Conservation (phyloP, 2,329 filamentous ascomycete genomes). For the Grosmannia huntii region DNA sequence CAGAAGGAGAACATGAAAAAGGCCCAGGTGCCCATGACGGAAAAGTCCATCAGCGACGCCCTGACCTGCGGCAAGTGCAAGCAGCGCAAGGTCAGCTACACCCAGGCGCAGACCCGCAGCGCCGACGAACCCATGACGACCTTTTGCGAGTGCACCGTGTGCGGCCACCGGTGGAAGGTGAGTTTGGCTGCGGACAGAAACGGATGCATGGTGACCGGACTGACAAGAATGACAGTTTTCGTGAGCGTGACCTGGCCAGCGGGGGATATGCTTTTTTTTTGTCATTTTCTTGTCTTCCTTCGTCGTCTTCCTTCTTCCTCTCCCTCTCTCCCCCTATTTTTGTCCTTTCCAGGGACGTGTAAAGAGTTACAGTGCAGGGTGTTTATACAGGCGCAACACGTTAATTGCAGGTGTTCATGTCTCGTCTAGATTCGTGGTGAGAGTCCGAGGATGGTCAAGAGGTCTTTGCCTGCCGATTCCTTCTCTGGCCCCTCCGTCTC, state of each 20-base stretch:
- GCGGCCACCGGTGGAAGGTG: slow-evolving; percentile 62
- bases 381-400: too few species aligned
- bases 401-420: neutral
- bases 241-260: neutral
- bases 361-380: neutral
- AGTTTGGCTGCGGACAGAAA: too few species aligned
- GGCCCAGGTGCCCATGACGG: slow-evolving; percentile 83
- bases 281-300: neutral
- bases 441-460: slow-evolving; percentile 39
- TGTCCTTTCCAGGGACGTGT: neutral
- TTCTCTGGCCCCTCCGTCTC: slow-evolving; percentile 15
- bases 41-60: slow-evolving; percentile 80
- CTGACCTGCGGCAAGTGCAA: slow-evolving; percentile 87
- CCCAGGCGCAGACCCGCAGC: slow-evolving; percentile 85
- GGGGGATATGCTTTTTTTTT: neutral
- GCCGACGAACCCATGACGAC: slow-evolving; percentile 89
- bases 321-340: neutral
- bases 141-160: slow-evolving; percentile 59
- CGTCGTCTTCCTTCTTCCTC: neutral
- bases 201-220: too few species aligned
- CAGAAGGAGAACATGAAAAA: slow-evolving; percentile 93
- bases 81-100: slow-evolving; percentile 89
- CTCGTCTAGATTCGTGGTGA: neutral
- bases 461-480: slow-evolving; percentile 14
- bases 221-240: neutral